These are phyloP conservation scores for Colletotrichum tofieldiae DNA, from an alignment of 2,329 filamentous ascomycete species.

Conservation along the genomic window DNA sequence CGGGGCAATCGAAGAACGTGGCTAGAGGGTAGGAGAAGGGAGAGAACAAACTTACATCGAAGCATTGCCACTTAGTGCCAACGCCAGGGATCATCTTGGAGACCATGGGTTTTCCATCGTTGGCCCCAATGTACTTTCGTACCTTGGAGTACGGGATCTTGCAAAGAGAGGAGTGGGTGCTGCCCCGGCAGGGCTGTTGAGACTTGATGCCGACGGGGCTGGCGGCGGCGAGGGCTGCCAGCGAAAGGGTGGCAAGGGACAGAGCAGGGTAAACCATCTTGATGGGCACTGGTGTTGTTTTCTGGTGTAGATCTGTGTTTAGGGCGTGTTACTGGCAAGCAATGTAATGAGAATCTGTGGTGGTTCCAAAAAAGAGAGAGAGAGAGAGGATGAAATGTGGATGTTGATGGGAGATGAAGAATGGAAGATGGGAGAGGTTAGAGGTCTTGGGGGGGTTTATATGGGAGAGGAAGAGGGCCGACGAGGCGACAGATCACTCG, in stretches of 20 bases:
- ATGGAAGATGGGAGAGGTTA: conserved; percentile 7
- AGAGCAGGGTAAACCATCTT: conserved; percentile 14
- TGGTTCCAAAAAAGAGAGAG: conserved; percentile 10
- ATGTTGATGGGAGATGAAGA: not conserved
- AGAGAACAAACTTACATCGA: not conserved
- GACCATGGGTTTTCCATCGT: not conserved
- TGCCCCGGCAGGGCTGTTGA: not conserved
- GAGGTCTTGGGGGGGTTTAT: not conserved
- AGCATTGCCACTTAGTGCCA: conserved; percentile 24
- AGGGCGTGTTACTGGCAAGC: not conserved
- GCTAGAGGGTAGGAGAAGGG: not conserved
- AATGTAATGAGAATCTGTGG: conserved; percentile 1
- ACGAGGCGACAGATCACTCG: not conserved
- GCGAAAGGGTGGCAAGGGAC: not conserved
- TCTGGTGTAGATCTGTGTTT: not conserved
- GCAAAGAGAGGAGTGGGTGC: not conserved
- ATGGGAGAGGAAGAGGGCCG: not conserved
- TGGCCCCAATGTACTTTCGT: not conserved
- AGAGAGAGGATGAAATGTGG: not conserved
- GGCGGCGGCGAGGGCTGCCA: conserved; percentile 12
- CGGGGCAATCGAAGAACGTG: too few species aligned
- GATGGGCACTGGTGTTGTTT: not conserved
- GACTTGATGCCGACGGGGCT: conserved; percentile 6
- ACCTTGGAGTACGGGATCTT: not conserved
- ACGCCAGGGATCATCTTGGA: conserved; percentile 20